Base-by-base conservation (phyloP, 1,284 basidiomycete species). In the Mycosarcoma mackinlayi region DNA sequence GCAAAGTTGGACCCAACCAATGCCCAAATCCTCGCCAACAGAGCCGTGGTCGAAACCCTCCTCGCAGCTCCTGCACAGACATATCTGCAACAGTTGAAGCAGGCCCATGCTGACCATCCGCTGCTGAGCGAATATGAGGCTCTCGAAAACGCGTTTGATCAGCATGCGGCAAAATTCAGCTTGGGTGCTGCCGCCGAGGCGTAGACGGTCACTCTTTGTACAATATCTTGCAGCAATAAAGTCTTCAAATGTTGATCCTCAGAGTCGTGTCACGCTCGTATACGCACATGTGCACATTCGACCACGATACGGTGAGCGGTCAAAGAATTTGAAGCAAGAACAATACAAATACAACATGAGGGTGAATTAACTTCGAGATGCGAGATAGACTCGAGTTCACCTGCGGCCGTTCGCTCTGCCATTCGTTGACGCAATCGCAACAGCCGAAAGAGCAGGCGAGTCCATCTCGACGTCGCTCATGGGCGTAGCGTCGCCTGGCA, bases 1-100 rank as follows among this genome's bases (percentile, higher is more conserved):
- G 54, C 41, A 1, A 56, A 45, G 24, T 39, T 76, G 27, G 70
- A 76, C 24, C 42, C 54, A 0, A 27, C 34, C 19, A 72, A 76
- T 37, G 65, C 65, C 0, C 41, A 76, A 6, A 51, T 64, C 3
- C 23, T 72, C 9, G 74, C 76, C 18, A 78, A 78, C 45, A 56
- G 59, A 33, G 72, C 56, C 0, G 55, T 56, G 16, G 48, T 78
- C 2, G 65, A 68, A 1, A 35, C 57, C 6, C 60, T 63, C 16
- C 39, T 41, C 6, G 23, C 18, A 10, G 28, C 42, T 4, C 5
- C 18, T 23, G 10, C 35, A 2, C 24, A 33, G n/a, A 35, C 50
- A 19, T 48, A 34, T 19, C 27, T 72, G 27, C 21, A 41, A 10
- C 51, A 67, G 31, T 19, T 72, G 19, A 59, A 31, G 30, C 31